Evolutionary conservation across 139 green algal genomes (phyloP).

Genomic region (Picochlorum sp.): DNA sequence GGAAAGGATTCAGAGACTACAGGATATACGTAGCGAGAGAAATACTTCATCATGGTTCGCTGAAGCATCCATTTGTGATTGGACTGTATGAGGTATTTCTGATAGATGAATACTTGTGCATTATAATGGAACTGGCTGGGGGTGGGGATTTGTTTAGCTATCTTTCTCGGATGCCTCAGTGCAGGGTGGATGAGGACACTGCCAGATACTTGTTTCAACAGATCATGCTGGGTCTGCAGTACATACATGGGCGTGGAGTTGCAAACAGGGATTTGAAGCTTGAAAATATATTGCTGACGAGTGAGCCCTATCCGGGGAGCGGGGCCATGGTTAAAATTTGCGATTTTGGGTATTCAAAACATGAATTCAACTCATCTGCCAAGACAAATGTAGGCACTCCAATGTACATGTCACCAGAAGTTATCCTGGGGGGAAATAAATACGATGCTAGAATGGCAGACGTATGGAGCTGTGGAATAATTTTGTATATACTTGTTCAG

Average conservation of each 20-base stretch:
- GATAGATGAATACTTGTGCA: slow-evolving; percentile 32
- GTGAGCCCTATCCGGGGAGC: slow-evolving; percentile 7
- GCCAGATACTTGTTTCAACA: slow-evolving; percentile 54
- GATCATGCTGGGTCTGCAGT: slow-evolving; percentile 42
- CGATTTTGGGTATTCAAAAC: slow-evolving; percentile 61
- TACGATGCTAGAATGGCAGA: slow-evolving; percentile 60
- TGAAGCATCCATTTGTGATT: slow-evolving; percentile 45
- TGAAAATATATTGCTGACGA: slow-evolving; percentile 48
- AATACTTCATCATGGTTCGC: slow-evolving; percentile 38
- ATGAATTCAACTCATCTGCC: slow-evolving; percentile 40
- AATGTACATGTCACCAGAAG: slow-evolving; percentile 73
- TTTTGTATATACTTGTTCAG: slow-evolving; percentile 67
- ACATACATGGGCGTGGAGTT: slow-evolving; percentile 41
- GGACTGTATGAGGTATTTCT: slow-evolving; percentile 32
- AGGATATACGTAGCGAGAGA: slow-evolving; percentile 36
- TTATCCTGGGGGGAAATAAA: slow-evolving; percentile 22
- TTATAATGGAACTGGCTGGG: slow-evolving; percentile 50
- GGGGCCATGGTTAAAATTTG: slow-evolving; percentile 50
- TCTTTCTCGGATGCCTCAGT: slow-evolving; percentile 10
- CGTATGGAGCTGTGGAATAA: slow-evolving; percentile 64
- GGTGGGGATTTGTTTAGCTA: slow-evolving; percentile 56
- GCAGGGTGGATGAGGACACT: slow-evolving; percentile 22
- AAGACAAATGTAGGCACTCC: slow-evolving; percentile 45
- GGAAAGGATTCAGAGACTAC: slow-evolving; percentile 17
- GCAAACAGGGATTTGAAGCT: slow-evolving; percentile 52